Evolutionary conservation across 75 land plant species (phyloP), one percentile per base, ranked within the genome.

Genomic region (Adiantum capillusveneris): DNA sequence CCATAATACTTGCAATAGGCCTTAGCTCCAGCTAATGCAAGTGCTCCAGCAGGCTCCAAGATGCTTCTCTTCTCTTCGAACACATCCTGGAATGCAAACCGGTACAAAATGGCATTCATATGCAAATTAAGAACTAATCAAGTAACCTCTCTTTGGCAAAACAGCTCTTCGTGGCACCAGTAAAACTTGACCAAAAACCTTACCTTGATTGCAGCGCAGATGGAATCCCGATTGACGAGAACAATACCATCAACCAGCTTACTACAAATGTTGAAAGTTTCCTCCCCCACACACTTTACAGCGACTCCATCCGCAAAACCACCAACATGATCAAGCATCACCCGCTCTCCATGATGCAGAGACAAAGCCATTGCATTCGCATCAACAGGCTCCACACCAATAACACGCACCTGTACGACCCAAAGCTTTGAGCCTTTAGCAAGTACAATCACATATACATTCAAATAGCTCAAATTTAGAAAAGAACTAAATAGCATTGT

Each of bases 341-440:
- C 74, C 24, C 96, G 71, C 25, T 80, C 54, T 12, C 91, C 96
- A 69, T 83, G 82, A 54, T 86, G 71, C 30, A 90, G 60, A 20
- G 96, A 90, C 57, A 86, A 65, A 18, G 96, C 91, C 96, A 90
- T 86, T 49, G 96, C 87, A 65, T 90, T 86, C 44, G 96, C 86
- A 81, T 90, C 96, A 31, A 53, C 64, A 6, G 96, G 91, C 69
- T 89, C 95, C 31, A 89, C 95, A 31, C 95, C 95, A 59, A 89
- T 89, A 21, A 89, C 64, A 53, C 67, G 74, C 21, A 88, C 83
- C 90, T 87, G 71, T 45, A 72, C 20, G 60, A 34, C 37, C 9
- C 28, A 56, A 6, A 56, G 5, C 60, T 17, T 25, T 24, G 51
- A n/a, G n/a, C n/a, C n/a, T n/a, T n/a, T n/a, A n/a, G n/a, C n/a